Evolutionary conservation across 139 green algal species (phyloP).

Genomic region (Protoeuglena noctilucae): DNA sequence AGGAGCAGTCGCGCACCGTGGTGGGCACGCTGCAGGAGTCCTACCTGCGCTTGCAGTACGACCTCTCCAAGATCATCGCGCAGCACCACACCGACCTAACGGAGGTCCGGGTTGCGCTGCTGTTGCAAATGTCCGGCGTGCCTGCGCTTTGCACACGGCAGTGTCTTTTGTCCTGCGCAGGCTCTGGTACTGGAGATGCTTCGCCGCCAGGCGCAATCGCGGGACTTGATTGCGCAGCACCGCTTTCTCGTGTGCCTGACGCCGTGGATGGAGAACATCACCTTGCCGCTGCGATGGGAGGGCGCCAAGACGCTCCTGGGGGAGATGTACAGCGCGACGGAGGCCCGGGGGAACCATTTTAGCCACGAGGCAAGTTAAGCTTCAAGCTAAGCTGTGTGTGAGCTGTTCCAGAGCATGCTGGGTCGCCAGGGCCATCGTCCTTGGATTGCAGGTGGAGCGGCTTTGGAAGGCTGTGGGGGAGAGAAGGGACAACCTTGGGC

Average conservation of each 20-base stretch:
- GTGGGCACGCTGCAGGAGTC: conserved; percentile 57
- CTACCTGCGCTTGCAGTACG: conserved; percentile 69
- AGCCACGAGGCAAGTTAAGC: too few species aligned
- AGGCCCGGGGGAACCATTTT: conserved; percentile 33
- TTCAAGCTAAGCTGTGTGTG: too few species aligned
- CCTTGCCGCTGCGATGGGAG: conserved; percentile 51
- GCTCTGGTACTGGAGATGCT: conserved; percentile 74
- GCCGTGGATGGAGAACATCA: conserved; percentile 78
- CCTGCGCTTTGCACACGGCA: too few species aligned
- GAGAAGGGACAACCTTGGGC: conserved; percentile 65
- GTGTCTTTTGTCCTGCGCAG: too few species aligned
- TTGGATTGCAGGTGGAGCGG: too few species aligned
- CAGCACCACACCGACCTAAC: conserved; percentile 59
- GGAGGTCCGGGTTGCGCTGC: too few species aligned
- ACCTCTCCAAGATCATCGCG: conserved; percentile 50
- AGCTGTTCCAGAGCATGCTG: conserved; percentile 67
- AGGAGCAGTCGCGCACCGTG: conserved; percentile 17
- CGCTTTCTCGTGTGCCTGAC: conserved; percentile 56
- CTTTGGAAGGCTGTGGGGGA: too few species aligned
- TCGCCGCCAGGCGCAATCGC: conserved; percentile 29
- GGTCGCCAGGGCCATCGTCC: too few species aligned
- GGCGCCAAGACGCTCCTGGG: conserved; percentile 60
- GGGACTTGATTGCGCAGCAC: conserved; percentile 15
- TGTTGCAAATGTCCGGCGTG: too few species aligned
- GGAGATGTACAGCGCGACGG: conserved; percentile 65